Conservation (phyloP, 2,329 filamentous ascomycete species). For the Westerdykella sp. region DNA sequence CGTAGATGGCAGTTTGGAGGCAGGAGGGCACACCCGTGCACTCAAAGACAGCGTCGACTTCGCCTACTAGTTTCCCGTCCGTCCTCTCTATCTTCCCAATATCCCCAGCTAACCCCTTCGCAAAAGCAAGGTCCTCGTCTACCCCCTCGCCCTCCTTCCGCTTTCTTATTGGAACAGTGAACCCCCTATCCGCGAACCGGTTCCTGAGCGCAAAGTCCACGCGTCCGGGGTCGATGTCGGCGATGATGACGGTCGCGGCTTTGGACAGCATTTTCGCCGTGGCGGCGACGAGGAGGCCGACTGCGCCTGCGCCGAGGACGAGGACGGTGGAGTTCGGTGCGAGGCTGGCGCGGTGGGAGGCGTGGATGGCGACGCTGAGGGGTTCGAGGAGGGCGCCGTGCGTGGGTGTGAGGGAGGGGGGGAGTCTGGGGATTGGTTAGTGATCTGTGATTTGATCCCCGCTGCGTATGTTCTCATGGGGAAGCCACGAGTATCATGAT, state of each 20-base stretch:
- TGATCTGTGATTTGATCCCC: background rate
- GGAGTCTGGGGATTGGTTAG: constrained; percentile 36
- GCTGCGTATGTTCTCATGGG: no score
- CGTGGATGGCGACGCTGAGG: constrained; percentile 55
- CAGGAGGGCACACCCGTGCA: constrained; percentile 71
- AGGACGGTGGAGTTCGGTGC: constrained; percentile 46
- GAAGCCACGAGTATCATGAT: no score
- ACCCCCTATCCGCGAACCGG: constrained; percentile 43
- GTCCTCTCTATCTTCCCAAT: constrained; percentile 34
- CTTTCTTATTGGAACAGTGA: constrained; percentile 43
- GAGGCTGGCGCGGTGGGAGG: constrained; percentile 48
- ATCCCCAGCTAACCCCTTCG: constrained; percentile 45
- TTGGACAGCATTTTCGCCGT: constrained; percentile 48
- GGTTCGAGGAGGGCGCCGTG: constrained; percentile 57
- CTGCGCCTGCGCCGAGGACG: constrained; percentile 57
- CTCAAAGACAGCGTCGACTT: constrained; percentile 67
- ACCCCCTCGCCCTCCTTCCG: constrained; percentile 33
- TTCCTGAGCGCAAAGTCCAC: constrained; percentile 51
- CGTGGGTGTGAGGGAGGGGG: constrained; percentile 47
- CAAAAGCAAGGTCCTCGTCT: constrained; percentile 50
- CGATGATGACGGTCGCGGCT: constrained; percentile 52
- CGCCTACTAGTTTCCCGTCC: constrained; percentile 38
- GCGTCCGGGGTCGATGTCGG: constrained; percentile 54
- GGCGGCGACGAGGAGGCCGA: constrained; percentile 54
- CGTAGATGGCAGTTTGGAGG: constrained; percentile 68